phyloP scores from a whole-genome alignment of 495 filamentous ascomycete genomes.

The Lepidopterella palustris region DNA sequence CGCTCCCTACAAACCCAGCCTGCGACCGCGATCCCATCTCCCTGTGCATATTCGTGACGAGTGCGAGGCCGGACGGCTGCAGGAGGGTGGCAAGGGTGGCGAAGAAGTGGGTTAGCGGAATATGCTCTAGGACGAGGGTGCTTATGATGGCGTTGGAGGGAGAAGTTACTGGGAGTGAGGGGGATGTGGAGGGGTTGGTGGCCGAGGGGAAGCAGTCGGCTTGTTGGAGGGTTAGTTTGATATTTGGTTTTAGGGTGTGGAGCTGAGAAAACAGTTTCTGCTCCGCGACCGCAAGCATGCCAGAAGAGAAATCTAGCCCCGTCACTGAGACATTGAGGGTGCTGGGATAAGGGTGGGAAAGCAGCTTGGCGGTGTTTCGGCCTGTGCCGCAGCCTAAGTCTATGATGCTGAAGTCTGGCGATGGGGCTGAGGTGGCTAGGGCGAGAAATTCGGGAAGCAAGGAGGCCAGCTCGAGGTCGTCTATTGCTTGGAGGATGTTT shows the following conservation, averaged over 20 bases:
- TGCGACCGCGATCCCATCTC: constrained; percentile 60
- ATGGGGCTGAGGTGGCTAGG: constrained; percentile 16
- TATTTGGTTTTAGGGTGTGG: not conserved
- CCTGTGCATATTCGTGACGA: constrained; percentile 69
- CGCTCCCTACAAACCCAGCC: constrained; percentile 59
- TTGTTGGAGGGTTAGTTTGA: constrained; percentile 32
- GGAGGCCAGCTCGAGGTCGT: constrained; percentile 50
- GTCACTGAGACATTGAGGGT: constrained; percentile 33
- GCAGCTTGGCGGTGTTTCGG: constrained; percentile 57
- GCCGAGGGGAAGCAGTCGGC: constrained; percentile 31
- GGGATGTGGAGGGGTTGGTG: not conserved
- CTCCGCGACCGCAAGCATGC: constrained; percentile 52
- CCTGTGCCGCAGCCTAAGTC: constrained; percentile 68
- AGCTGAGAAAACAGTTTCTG: constrained; percentile 28
- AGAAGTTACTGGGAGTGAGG: constrained; percentile 16
- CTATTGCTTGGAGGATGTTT: constrained; percentile 67
- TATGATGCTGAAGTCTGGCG: constrained; percentile 38
- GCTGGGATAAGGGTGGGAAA: constrained; percentile 29
- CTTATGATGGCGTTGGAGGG: constrained; percentile 48
- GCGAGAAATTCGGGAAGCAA: constrained; percentile 51
- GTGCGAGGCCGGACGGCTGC: constrained; percentile 45
- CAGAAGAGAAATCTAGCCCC: constrained; percentile 45
- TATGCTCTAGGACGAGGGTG: constrained; percentile 66
- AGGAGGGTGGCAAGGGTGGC: constrained; percentile 43
- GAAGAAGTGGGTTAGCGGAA: constrained; percentile 56